phyloP scores from a whole-genome alignment of 2,329 filamentous ascomycete species.

The Penicillium sp. region DNA sequence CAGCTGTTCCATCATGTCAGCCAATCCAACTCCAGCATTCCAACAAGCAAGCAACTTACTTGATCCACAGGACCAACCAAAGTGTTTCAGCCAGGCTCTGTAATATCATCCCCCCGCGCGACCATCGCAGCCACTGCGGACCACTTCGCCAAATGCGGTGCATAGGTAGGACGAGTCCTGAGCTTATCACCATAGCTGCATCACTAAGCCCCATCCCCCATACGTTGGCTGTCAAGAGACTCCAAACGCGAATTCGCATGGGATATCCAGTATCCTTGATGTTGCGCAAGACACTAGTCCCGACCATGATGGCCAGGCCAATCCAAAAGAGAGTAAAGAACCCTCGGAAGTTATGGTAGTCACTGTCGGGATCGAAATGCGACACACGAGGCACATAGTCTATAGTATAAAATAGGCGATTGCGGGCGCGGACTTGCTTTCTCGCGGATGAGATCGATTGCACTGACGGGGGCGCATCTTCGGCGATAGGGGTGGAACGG shows the following conservation, averaged over 20 bases:
- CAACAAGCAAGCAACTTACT: conserved; percentile 41
- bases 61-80: conserved; percentile 83
- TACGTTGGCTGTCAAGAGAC: conserved; percentile 81
- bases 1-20: conserved; percentile 49
- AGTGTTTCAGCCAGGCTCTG: conserved; percentile 77
- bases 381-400: conserved; percentile 88
- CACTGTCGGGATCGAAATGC: conserved; percentile 89
- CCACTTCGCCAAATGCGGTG: conserved; percentile 65
- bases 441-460: conserved; percentile 82
- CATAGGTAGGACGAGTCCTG: conserved; percentile 68
- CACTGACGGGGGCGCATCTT: conserved; percentile 89
- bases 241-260: conserved; percentile 82
- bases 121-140: conserved; percentile 66
- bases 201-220: conserved; percentile 84
- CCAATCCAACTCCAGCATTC: background rate
- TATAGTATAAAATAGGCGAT: conserved; percentile 86
- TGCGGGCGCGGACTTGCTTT: conserved; percentile 76
- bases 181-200: conserved; percentile 77
- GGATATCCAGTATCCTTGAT: conserved; percentile 90
- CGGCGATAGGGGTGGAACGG: conserved; percentile 76
- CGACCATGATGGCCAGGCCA: conserved; percentile 90
- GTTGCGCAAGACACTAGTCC: conserved; percentile 90
- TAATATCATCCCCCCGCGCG: conserved; percentile 70
- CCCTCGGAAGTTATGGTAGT: conserved; percentile 90
- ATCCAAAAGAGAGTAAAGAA: conserved; percentile 99